Conservation (phyloP, 1,284 basidiomycete species). For the Fistulina hepatica region DNA sequence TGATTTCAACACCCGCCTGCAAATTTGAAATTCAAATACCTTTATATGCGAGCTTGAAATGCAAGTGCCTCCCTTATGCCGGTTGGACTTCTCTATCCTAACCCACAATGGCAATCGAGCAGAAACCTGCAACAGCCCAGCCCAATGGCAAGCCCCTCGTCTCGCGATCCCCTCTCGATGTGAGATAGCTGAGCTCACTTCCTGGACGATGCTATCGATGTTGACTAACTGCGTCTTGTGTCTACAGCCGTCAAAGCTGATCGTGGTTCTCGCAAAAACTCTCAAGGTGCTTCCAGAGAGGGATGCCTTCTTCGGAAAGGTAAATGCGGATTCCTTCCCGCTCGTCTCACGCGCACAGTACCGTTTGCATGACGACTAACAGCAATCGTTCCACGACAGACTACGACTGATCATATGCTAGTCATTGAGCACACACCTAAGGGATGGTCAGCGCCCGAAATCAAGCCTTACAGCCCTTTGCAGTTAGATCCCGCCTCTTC, state of each 20-base stretch:
- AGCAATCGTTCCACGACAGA: conserved; percentile 18
- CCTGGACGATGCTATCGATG: neutral
- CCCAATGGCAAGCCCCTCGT: conserved; percentile 2
- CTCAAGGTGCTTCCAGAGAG: conserved; percentile 28
- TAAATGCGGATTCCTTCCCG: conserved; percentile 12
- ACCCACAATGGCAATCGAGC: no score
- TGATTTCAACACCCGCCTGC: no score
- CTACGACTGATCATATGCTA: conserved; percentile 75
- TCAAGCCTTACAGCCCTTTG: conserved; percentile 69
- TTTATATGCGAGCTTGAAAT: no score
- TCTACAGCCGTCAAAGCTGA: conserved; percentile 32
- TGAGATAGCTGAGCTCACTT: no score
- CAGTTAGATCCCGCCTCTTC: conserved; percentile 64
- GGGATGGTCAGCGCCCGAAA: conserved; percentile 75
- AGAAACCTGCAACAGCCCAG: no score
- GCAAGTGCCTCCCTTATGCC: no score
- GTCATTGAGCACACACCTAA: conserved; percentile 50
- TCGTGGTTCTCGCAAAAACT: conserved; percentile 24
- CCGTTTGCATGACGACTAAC: neutral
- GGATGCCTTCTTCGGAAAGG: conserved; percentile 29
- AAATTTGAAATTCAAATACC: no score
- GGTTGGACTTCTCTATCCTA: no score
- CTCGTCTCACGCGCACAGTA: neutral
- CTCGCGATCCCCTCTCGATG: conserved; percentile 5
- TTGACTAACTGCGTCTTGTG: neutral